Conservation (phyloP, 176 grass and related monocot genomes). For the Zoysia japonica region DNA sequence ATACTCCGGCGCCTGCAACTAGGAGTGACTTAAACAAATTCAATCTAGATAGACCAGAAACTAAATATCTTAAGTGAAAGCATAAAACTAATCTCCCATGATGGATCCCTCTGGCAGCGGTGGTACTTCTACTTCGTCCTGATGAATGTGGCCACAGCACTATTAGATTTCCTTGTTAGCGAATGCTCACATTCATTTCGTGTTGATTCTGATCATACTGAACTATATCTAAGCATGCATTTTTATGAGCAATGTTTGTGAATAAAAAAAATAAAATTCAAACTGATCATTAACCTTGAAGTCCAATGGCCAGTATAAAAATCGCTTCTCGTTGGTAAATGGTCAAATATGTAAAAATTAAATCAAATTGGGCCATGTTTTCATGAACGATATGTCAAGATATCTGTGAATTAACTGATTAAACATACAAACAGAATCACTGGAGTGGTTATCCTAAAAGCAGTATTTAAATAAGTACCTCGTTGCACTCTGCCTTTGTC, state of each 20-base stretch:
- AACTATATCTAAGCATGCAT: slow-evolving; percentile 7
- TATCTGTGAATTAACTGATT: slow-evolving; percentile 1
- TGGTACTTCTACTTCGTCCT: too few species aligned
- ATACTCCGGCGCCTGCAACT: too few species aligned
- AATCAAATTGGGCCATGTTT: neutral
- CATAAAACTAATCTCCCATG: too few species aligned
- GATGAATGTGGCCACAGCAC: too few species aligned
- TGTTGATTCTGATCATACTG: slow-evolving; percentile 13
- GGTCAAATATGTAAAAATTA: neutral
- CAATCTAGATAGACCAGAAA: too few species aligned
- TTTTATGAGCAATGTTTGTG: neutral
- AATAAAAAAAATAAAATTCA: neutral
- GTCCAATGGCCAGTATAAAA: neutral
- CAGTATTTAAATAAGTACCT: slow-evolving; percentile 45
- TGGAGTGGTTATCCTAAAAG: neutral
- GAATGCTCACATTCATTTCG: neutral
- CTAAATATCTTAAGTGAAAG: too few species aligned
- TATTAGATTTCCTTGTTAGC: slow-evolving; percentile 13
- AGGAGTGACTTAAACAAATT: too few species aligned
- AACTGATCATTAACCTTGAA: neutral
- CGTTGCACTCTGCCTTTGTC: slow-evolving; percentile 55
- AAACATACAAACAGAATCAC: neutral
- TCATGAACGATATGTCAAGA: neutral
- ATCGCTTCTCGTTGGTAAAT: slow-evolving; percentile 9
- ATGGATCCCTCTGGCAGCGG: too few species aligned